Base-by-base conservation (phyloP, 257 asterid genomes). In the Solanum stenotomum region DNA sequence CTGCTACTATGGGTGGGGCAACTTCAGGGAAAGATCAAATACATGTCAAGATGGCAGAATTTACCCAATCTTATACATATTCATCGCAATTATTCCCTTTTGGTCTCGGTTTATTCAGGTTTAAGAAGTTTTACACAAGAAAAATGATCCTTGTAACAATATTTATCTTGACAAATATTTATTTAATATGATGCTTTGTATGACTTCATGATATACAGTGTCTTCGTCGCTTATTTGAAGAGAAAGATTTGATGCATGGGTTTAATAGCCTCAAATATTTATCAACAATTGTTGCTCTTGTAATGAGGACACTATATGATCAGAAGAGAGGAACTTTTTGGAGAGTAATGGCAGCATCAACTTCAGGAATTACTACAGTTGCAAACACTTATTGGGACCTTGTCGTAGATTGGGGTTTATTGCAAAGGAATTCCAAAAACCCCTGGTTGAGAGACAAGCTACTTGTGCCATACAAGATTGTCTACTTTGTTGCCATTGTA, bases 361-460 rank as follows among this genome's bases (percentile, higher is more conserved):
- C 92, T 18, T 94, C 98, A 3, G 96, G 95, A 84, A 63, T 93
- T 31, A 93, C 98, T 1, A 94, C 99, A 2, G 18, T 94, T 23
- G 90, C 67, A 52, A 96, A 42, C 92, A 93, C 97, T 18, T 96
- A 94, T 34, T 96, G 99, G 99, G 99, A 96, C 87, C 87, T 96
- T 10, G 96, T 96, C 18, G 56, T 88, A 1, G 98, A 96, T 88
- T 94, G 98, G 98, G 99, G 98, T n/a, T 91, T 96, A 20, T 23
- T 95, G 90, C 88, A 37, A 87, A 93, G 87, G 85, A 88, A 88
- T 35, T 90, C 98, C 8, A 95, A 83, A 83, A 95, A 96, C 49
- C 96, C 93, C 40, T 94, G 96, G 98, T 90, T 95, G 87, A 94
- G 99, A 89, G 98, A 96, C 85, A 95, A 95, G 90, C 95, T 96